phyloP scores from a whole-genome alignment of 78 protist species.

The Dictyostelium firmibasis region DNA sequence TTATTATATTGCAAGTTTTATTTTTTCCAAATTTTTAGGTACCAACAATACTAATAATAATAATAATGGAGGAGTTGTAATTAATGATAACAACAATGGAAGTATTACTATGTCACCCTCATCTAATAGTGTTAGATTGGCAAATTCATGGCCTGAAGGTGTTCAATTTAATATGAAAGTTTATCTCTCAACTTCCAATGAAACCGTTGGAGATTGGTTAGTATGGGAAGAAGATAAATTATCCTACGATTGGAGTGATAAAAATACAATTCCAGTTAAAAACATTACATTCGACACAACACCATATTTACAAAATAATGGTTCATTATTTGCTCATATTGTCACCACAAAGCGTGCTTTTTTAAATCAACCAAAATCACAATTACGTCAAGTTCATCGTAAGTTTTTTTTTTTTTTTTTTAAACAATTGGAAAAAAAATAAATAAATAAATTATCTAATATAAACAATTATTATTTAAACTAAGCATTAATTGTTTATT shows the following conservation, averaged over 20 bases:
- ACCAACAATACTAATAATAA: not conserved
- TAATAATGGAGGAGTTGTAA: not conserved
- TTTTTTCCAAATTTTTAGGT: not conserved
- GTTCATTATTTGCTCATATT: constrained; percentile 81
- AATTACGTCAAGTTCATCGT: constrained; percentile 52
- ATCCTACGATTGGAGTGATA: constrained; percentile 21
- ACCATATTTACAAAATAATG: constrained; percentile 55
- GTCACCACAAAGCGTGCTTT: not conserved
- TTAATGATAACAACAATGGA: not conserved
- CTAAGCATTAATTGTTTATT: constrained; percentile 23
- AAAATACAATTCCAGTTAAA: not conserved
- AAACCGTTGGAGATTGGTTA: constrained; percentile 41
- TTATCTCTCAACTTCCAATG: constrained; percentile 53
- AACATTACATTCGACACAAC: constrained; percentile 46
- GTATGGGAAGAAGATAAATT: constrained; percentile 12
- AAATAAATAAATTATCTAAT: not conserved
- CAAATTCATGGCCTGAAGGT: not conserved
- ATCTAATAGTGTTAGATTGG: not conserved
- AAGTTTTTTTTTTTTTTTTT: too few species aligned
- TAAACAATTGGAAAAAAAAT: too few species aligned
- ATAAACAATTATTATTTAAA: not conserved
- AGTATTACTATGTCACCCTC: not conserved
- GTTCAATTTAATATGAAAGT: not conserved
- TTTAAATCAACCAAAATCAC: not conserved
- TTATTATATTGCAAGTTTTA: constrained; percentile 3